These are phyloP conservation scores for Catenaria anguillulae DNA, from an alignment of 371 early-diverging fungal genomes.

Conservation along the genomic window DNA sequence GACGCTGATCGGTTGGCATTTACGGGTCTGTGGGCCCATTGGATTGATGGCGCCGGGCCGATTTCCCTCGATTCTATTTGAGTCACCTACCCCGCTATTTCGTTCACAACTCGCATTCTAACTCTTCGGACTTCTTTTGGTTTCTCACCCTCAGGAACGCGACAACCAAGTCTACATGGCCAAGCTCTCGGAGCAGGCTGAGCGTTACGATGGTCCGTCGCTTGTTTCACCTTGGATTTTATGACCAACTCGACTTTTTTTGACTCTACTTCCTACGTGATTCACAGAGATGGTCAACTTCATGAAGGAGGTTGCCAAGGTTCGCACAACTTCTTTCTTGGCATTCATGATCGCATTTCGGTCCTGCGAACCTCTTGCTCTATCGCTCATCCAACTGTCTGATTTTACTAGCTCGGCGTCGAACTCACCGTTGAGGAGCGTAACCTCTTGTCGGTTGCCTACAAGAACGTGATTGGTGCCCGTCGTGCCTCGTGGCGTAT, in stretches of 20 bases:
- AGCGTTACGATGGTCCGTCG: constrained; percentile 96
- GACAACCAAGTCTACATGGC: constrained; percentile 60
- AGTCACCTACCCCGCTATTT: too few relatives aligned
- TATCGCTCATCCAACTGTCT: not conserved
- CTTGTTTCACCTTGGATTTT: too few relatives aligned
- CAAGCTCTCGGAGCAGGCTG: constrained; percentile 97
- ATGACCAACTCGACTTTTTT: not conserved
- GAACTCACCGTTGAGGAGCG: constrained; percentile 94
- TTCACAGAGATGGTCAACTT: constrained; percentile 80
- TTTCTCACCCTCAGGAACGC: constrained; percentile 6
- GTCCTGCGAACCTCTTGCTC: too few relatives aligned
- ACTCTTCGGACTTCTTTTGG: too few relatives aligned
- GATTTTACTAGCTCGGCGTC: constrained; percentile 32
- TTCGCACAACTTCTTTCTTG: constrained; percentile 22
- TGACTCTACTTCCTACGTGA: constrained; percentile 9
- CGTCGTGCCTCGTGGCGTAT: constrained; percentile 99
- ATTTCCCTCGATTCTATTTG: too few relatives aligned
- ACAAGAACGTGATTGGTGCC: constrained; percentile 98
- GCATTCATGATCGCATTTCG: too few relatives aligned
- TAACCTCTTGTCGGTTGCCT: constrained; percentile 97
- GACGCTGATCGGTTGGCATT: too few relatives aligned
- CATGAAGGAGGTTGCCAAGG: constrained; percentile 76
- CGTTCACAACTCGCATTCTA: too few relatives aligned
- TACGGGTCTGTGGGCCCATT: too few relatives aligned
- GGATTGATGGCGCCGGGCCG: too few relatives aligned